Evolutionary conservation across 2,329 filamentous ascomycete genomes (phyloP).

Genomic region (Trichophyton schoenleinii): DNA sequence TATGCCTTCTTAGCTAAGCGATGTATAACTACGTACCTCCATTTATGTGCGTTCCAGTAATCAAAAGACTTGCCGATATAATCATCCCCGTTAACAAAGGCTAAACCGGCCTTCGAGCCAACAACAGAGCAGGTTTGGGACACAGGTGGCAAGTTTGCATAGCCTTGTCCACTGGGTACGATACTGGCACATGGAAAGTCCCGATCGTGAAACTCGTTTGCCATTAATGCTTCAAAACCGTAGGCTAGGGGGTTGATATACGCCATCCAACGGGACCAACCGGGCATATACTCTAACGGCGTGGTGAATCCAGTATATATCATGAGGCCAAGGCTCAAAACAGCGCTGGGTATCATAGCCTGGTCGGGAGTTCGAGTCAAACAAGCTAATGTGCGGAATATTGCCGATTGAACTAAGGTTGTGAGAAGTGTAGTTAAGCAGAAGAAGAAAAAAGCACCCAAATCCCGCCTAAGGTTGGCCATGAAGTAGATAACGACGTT

Average conservation of each 20-base stretch:
- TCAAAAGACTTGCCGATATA: conserved; percentile 45
- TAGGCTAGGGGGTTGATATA: conserved; percentile 70
- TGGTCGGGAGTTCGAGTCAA: conserved; percentile 65
- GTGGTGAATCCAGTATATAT: conserved; percentile 42
- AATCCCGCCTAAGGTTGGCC: conserved; percentile 61
- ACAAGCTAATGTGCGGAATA: conserved; percentile 71
- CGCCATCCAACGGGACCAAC: conserved; percentile 72
- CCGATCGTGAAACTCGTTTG: conserved; percentile 65
- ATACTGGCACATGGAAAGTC: conserved; percentile 41
- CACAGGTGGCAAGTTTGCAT: conserved; percentile 20
- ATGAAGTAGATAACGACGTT: conserved; percentile 78
- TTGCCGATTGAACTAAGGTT: conserved; percentile 69
- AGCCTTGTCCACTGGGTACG: conserved; percentile 32
- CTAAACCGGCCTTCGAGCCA: conserved; percentile 43
- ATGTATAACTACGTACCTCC: conserved; percentile 32
- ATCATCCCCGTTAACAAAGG: conserved; percentile 44
- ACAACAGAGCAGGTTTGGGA: conserved; percentile 46
- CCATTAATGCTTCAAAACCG: conserved; percentile 65
- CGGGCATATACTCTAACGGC: conserved; percentile 52
- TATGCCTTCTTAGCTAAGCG: neutral
- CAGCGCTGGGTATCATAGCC: conserved; percentile 43
- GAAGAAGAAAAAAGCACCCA: conserved; percentile 76
- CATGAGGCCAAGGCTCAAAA: conserved; percentile 33
- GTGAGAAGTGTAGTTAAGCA: conserved; percentile 60
- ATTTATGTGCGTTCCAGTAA: conserved; percentile 49